Evolutionary conservation across 305 asterid genomes (phyloP).

Genomic region (Solanum hybrid): DNA sequence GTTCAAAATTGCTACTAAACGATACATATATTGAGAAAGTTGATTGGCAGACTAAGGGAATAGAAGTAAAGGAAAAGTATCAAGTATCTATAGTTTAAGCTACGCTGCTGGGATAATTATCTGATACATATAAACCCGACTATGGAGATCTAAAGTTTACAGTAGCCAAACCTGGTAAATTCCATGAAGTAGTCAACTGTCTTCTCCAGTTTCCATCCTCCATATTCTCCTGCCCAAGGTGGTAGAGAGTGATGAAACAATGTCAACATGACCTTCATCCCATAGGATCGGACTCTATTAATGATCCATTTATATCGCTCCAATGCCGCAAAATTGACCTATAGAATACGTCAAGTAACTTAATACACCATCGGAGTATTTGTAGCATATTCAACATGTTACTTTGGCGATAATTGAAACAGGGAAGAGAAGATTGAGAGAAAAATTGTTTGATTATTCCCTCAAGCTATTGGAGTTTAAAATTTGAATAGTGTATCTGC

Average conservation of each 20-base stretch:
- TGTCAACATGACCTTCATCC: constrained; percentile 96
- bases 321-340: constrained; percentile 85
- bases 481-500: not conserved
- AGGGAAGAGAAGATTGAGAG: not conserved
- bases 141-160: not conserved
- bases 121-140: not conserved
- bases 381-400: not conserved
- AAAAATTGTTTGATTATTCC: not conserved
- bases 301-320: constrained; percentile 93
- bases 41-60: not conserved
- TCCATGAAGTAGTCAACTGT: constrained; percentile 79
- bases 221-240: constrained; percentile 97
- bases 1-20: not conserved
- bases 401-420: not conserved
- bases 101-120: not conserved
- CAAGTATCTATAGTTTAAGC: not conserved
- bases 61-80: not conserved
- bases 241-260: constrained; percentile 96
- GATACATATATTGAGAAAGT: not conserved
- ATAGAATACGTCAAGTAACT: constrained; percentile 8
- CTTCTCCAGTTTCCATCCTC: constrained; percentile 93
- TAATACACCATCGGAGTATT: not conserved
- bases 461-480: not conserved
- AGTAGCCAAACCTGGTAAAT: constrained; percentile 56
- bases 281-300: constrained; percentile 61